Percentiles rank a stretch among this genome's conserved stretches.
phyloP scores from a whole-genome alignment of 2,329 filamentous ascomycete genomes.

The Penicillium hordei region DNA sequence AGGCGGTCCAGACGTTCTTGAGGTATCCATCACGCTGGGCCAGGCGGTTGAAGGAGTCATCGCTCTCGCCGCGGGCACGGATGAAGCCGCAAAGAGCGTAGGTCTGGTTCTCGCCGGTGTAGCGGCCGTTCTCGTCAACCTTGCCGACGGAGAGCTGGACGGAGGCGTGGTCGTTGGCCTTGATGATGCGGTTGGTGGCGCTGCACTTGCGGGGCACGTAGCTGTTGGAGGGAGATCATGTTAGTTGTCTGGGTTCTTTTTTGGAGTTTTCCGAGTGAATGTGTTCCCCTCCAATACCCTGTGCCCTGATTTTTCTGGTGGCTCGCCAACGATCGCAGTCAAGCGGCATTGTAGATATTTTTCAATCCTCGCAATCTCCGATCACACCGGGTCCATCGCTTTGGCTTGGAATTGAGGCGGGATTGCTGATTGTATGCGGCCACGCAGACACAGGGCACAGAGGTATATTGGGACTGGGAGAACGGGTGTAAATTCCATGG shows the following conservation, averaged over 20 bases:
- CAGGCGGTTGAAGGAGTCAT: conserved; percentile 94
- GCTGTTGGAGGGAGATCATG: conserved; percentile 49
- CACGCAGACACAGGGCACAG: conserved; percentile 19
- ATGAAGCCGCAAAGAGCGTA: conserved; percentile 98
- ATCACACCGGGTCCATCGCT: conserved; percentile 1
- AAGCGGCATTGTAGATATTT: neutral
- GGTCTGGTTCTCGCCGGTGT: conserved; percentile 94
- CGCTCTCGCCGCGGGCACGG: conserved; percentile 94
- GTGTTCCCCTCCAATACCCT: conserved; percentile 3
- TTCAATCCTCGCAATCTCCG: neutral
- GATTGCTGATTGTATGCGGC: conserved; percentile 5
- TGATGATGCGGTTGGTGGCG: conserved; percentile 99
- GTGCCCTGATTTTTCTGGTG: conserved; percentile 10
- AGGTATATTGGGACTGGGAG: conserved; percentile 14
- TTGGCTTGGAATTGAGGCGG: conserved; percentile 7
- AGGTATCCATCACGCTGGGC: conserved; percentile 93
- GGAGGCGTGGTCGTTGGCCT: conserved; percentile 99
- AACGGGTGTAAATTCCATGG: conserved; percentile 16
- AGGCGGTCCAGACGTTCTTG: conserved; percentile 92
- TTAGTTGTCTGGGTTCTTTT: conserved; percentile 12
- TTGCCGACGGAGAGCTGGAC: conserved; percentile 97
- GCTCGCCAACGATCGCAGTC: conserved; percentile 8
- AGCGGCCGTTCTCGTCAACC: conserved; percentile 98
- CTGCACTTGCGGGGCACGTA: conserved; percentile 99
- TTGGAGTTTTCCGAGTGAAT: conserved; percentile 5